Percentiles rank a stretch among this genome's conserved stretches.
Evolutionary conservation across 139 green algal genomes (phyloP).

Genomic region (Coelastrella sp.): DNA sequence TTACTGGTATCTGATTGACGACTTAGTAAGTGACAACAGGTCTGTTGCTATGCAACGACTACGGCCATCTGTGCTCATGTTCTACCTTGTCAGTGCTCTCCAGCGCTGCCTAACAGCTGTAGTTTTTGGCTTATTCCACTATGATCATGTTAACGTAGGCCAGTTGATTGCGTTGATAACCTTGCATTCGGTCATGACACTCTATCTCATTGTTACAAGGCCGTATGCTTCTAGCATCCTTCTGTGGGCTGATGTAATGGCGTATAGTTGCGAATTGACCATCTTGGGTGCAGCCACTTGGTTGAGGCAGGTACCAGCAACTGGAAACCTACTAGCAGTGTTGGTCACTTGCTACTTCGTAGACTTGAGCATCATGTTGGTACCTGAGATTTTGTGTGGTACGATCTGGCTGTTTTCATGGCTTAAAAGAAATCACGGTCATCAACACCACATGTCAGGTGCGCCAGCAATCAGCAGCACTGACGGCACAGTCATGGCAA

Average conservation of each 20-base stretch:
- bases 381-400: neutral
- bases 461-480: too few species aligned
- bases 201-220: neutral
- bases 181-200: neutral
- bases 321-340: neutral
- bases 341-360: conserved; percentile 10
- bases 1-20: neutral
- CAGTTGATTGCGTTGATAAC: neutral
- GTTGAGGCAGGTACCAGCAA: neutral
- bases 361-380: neutral
- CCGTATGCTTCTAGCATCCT: neutral
- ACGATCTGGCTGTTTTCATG: too few species aligned
- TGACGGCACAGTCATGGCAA: too few species aligned
- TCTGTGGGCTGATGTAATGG: neutral
- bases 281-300: neutral
- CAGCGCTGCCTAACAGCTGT: neutral
- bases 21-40: neutral
- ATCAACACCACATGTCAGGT: too few species aligned
- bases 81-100: neutral
- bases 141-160: neutral
- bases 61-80: neutral
- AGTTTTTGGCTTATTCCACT: neutral
- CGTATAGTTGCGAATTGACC: neutral
- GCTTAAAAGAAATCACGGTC: too few species aligned
- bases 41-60: neutral